Evolutionary conservation across 345 rosid species (phyloP).

Genomic region (Bruguiera sexangula): DNA sequence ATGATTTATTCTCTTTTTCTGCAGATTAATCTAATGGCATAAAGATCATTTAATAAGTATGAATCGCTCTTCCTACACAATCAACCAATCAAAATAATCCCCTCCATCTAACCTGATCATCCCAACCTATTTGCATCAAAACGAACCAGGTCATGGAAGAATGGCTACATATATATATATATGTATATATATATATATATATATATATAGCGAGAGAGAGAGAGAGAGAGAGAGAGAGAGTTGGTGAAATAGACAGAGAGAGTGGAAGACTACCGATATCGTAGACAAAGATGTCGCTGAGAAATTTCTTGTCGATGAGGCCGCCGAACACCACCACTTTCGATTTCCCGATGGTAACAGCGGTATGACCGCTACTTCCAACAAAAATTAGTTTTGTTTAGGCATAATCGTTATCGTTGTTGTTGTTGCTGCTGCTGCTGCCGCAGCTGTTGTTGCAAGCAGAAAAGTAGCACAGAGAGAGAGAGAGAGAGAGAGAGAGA

Average conservation of each 20-base stretch:
- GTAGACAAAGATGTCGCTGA: slow-evolving; percentile 62
- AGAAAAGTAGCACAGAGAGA: too few relatives aligned
- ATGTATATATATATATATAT: too few relatives aligned
- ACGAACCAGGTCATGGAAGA: neutral
- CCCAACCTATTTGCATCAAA: neutral
- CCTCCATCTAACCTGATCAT: too few relatives aligned
- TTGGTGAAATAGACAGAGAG: neutral
- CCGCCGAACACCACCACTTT: slow-evolving; percentile 90
- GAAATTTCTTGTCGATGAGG: slow-evolving; percentile 73
- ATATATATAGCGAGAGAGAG: neutral
- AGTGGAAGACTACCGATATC: slow-evolving; percentile 56
- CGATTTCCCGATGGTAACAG: slow-evolving; percentile 72
- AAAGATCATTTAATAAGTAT: too few relatives aligned
- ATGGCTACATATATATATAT: neutral
- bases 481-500: neutral
- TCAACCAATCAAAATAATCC: too few relatives aligned
- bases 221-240: neutral
- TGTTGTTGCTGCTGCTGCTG: neutral
- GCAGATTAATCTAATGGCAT: too few relatives aligned
- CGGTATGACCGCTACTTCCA: slow-evolving; percentile 72
- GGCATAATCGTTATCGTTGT: too few relatives aligned
- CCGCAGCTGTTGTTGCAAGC: too few relatives aligned
- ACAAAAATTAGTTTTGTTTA: neutral
- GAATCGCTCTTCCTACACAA: too few relatives aligned
- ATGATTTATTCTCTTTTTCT: too few relatives aligned